Percentiles rank a stretch among this genome's conserved stretches.
Evolutionary conservation across 768 basidiomycete genomes (phyloP).

Genomic region (Trametes cingulata): DNA sequence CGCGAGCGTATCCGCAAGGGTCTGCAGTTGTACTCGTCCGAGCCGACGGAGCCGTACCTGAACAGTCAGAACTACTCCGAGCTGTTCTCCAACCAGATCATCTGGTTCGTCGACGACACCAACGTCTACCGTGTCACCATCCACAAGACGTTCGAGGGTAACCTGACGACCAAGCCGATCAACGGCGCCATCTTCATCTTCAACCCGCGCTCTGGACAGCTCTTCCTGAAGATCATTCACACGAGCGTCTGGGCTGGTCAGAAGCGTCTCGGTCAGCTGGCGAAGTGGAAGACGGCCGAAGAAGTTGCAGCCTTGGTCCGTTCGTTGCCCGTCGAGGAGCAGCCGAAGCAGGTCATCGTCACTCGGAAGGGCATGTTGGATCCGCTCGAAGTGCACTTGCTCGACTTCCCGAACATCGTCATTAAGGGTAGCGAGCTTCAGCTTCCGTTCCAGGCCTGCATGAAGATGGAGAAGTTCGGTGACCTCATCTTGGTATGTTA

Average conservation of each 20-base stretch:
- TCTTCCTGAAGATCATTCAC: slow-evolving; percentile 99
- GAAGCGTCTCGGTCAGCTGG: slow-evolving; percentile 98
- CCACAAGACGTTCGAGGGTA: slow-evolving; percentile 99
- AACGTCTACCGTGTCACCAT: slow-evolving; percentile 99
- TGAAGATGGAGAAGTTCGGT: slow-evolving; percentile 99
- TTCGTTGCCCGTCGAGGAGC: slow-evolving; percentile 98
- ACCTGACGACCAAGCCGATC: slow-evolving; percentile 99
- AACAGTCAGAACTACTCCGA: slow-evolving; percentile 99
- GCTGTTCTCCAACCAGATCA: slow-evolving; percentile 97
- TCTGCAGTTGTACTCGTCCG: slow-evolving; percentile 96
- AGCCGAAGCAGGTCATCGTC: slow-evolving; percentile 99
- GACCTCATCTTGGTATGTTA: slow-evolving; percentile 81
- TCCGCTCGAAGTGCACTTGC: slow-evolving; percentile 95
- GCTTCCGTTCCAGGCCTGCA: slow-evolving; percentile 98
- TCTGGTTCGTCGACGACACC: slow-evolving; percentile 99
- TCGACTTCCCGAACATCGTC: slow-evolving; percentile 99
- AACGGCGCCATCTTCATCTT: slow-evolving; percentile 99
- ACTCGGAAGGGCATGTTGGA: slow-evolving; percentile 99
- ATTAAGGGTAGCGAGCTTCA: slow-evolving; percentile 99
- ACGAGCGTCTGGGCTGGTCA: slow-evolving; percentile 99
- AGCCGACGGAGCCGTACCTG: slow-evolving; percentile 98
- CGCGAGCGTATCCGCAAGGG: slow-evolving; percentile 99
- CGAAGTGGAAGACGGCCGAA: slow-evolving; percentile 99
- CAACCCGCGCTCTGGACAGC: slow-evolving; percentile 96
- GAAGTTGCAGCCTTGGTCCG: slow-evolving; percentile 98